A percentile compares a stretch with the other conserved stretches of the same genome.
phyloP scores from a whole-genome alignment of 805 yeast genomes.

The Danielozyma ontarioensis region DNA sequence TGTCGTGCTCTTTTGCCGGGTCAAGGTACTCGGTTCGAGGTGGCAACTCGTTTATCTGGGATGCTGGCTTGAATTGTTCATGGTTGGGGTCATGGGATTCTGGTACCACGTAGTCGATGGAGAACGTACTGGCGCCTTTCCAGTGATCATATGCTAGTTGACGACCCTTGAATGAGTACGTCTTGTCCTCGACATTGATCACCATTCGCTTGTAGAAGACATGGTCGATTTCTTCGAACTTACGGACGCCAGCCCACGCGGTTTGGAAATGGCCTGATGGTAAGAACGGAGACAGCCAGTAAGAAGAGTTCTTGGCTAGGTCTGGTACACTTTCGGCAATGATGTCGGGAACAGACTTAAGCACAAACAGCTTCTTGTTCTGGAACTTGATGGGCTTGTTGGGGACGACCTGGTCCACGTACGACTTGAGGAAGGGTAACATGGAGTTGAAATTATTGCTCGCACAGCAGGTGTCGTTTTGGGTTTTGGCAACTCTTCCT shows the following conservation, averaged over 20 bases:
- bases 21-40: constrained; percentile 63
- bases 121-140: constrained; percentile 41
- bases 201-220: constrained; percentile 44
- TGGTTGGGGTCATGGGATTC: constrained; percentile 16
- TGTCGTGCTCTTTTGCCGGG: constrained; percentile 33
- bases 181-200: constrained; percentile 22
- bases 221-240: constrained; percentile 35
- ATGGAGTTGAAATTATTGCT: no score
- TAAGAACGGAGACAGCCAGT: constrained; percentile 41
- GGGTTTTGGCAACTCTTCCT: not conserved
- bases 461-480: no score
- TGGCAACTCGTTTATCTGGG: constrained; percentile 54
- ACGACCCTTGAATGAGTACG: constrained; percentile 23
- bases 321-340: constrained; percentile 36
- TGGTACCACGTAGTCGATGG: constrained; percentile 45
- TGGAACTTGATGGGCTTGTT: constrained; percentile 16
- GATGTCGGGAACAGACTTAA: constrained; percentile 23
- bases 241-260: constrained; percentile 41
- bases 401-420: constrained; percentile 20
- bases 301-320: constrained; percentile 26
- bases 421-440: constrained; percentile 14
- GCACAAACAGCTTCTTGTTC: not conserved
- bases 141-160: constrained; percentile 33
- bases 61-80: constrained; percentile 31
- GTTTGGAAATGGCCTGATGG: constrained; percentile 48